Evolutionary conservation across 345 rosid genomes (phyloP).

Genomic region (Clausena lansium): DNA sequence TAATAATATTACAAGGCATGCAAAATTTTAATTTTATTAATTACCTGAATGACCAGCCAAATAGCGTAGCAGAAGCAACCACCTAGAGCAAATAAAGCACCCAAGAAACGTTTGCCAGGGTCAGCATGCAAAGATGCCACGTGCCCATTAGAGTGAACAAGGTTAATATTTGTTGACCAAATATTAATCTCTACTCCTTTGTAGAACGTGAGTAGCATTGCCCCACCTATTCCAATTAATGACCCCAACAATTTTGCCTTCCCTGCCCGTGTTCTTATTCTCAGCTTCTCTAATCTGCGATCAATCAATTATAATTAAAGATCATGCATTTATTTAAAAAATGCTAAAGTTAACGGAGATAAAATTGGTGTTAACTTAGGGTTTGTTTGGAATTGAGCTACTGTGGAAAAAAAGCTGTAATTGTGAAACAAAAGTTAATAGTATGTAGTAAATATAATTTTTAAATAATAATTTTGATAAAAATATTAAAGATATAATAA

Average conservation of each 20-base stretch:
- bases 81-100: slow-evolving; percentile 22
- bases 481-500: too few relatives aligned
- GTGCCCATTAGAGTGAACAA: slow-evolving; percentile 21
- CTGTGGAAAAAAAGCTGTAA: too few relatives aligned
- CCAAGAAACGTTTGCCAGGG: slow-evolving; percentile 17
- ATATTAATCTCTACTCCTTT: slow-evolving; percentile 39
- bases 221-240: slow-evolving; percentile 48
- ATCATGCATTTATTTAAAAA: too few relatives aligned
- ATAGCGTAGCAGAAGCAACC: slow-evolving; percentile 30
- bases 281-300: slow-evolving; percentile 46
- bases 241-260: slow-evolving; percentile 56
- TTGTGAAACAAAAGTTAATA: too few relatives aligned
- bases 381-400: too few relatives aligned
- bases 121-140: slow-evolving; percentile 2
- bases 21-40: background rate
- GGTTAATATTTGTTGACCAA: slow-evolving; percentile 35
- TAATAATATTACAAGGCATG: background rate
- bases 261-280: slow-evolving; percentile 27
- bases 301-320: background rate
- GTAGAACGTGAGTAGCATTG: slow-evolving; percentile 55
- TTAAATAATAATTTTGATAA: too few relatives aligned
- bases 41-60: slow-evolving; percentile 50
- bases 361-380: too few relatives aligned
- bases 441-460: too few relatives aligned
- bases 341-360: too few relatives aligned